Evolutionary conservation across 2,329 filamentous ascomycete species (phyloP), one percentile per base, ranked within the genome.

Genomic region (Aphanoascus verrucosus): DNA sequence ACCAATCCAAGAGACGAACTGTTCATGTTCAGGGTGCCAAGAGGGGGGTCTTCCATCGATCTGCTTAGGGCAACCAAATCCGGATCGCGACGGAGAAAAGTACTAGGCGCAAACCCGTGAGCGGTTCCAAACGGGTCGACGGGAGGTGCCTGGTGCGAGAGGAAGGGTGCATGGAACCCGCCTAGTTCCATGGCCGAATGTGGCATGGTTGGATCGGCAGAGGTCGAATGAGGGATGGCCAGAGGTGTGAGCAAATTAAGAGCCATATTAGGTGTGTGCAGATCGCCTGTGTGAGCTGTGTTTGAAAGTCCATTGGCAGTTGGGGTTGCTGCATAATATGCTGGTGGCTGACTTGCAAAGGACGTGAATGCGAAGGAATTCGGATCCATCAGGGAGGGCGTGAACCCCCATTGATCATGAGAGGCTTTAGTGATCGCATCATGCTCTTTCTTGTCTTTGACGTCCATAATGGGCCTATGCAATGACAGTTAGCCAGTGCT

Each of bases 281-380:
- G 76, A 68, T 95, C 89, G 49, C 88, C 86, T 37, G 88, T 86
- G 68, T 90, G 87, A 15, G 86, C 85, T 64, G 85, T 88, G 43
- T 19, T 51, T 17, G 53, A 15, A 14, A 56, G 38, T 12, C 45
- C 65, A 58, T 83, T 85, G 44, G 85, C 86, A 58, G 86, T 87
- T 1, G 88, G 86, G 1, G 88, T 94, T 1, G 90, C 87, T 6
- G 88, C 90, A 70, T 94, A 96, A 69, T 93, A 93, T 12, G 84
- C 86, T 14, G 86, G 80, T 44, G 85, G 80, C 59, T 90, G 86
- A 68, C 86, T 88, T 59, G 85, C 82, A 64, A 94, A 91, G 53
- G 78, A 77, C 56, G 82, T 78, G 69, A 95, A 96, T 20, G 82
- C 81, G 67, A 88, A 88, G 31, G 87, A 86, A 67, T 85, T 88